These are phyloP conservation scores for Linnemannia hyalina DNA, from an alignment of 192 early-diverging fungal genomes.

Conservation along the genomic window DNA sequence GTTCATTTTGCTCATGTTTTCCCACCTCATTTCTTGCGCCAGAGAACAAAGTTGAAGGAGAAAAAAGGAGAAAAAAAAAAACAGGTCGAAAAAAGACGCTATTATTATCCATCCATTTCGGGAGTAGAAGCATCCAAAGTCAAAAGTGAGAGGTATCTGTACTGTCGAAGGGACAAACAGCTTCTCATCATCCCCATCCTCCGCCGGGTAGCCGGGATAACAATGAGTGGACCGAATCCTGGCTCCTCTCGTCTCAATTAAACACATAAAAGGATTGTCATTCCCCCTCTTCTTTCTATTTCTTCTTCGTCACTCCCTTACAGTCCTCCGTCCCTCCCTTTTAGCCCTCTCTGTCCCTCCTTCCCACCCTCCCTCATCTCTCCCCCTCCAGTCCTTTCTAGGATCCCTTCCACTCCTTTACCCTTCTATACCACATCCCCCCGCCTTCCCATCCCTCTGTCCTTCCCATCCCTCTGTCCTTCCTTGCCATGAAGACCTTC, in stretches of 20 bases:
- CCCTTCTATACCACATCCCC: not conserved
- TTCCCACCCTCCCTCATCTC: not conserved
- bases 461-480: not conserved
- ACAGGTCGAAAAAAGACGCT: not conserved
- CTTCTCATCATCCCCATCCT: too few species aligned
- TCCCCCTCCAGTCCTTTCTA: conserved; percentile 48
- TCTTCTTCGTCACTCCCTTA: not conserved
- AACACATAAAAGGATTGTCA: conserved; percentile 15
- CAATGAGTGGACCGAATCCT: too few species aligned
- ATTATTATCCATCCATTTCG: not conserved
- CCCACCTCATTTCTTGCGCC: not conserved
- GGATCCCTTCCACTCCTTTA: conserved; percentile 17
- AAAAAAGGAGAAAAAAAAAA: not conserved
- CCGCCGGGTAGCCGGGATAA: too few species aligned
- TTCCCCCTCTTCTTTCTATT: not conserved
- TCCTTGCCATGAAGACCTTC: conserved; percentile 32
- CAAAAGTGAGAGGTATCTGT: too few species aligned
- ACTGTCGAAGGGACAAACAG: too few species aligned
- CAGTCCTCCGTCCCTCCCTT: not conserved
- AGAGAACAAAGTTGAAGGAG: conserved; percentile 2
- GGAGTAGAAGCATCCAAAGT: too few species aligned
- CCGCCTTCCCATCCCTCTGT: not conserved
- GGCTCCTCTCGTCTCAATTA: not conserved
- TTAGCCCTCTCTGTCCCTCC: not conserved
- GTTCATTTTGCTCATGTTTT: conserved; percentile 2